Evolutionary conservation across 2,329 filamentous ascomycete species (phyloP).

Genomic region (Beauveria sp.): DNA sequence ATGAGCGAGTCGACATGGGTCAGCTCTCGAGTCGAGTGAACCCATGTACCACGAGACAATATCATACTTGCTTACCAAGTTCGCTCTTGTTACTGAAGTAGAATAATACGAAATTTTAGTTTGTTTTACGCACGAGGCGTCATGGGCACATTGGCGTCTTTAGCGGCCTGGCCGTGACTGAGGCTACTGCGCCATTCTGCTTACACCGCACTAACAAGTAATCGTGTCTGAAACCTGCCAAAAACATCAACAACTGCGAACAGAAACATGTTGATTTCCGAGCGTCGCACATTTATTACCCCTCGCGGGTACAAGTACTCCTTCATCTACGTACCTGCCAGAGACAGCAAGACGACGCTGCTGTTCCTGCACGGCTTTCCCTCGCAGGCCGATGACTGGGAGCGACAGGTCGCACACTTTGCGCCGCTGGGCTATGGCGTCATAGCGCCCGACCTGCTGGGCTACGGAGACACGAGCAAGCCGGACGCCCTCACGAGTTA

Average conservation of each 20-base stretch:
- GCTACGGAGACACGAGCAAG: constrained; percentile 29
- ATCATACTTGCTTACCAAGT: not conserved
- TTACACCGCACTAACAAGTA: not conserved
- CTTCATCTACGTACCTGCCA: constrained; percentile 21
- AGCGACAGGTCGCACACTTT: constrained; percentile 29
- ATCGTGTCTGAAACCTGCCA: not conserved
- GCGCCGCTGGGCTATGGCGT: constrained; percentile 31
- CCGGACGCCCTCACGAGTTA: constrained; percentile 23
- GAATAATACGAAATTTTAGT: too few relatives aligned
- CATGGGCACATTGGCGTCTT: not conserved
- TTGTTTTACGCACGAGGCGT: too few relatives aligned
- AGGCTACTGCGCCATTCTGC: not conserved
- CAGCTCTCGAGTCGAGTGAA: too few relatives aligned
- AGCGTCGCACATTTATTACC: constrained; percentile 14
- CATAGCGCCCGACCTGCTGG: constrained; percentile 33
- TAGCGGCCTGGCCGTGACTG: not conserved
- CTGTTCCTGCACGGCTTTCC: constrained; percentile 43
- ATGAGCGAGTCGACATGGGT: too few relatives aligned
- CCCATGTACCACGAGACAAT: too few relatives aligned
- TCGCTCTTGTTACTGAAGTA: not conserved
- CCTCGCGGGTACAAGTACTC: constrained; percentile 20
- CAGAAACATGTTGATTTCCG: not conserved
- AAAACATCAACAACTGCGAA: not conserved
- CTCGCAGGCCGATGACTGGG: constrained; percentile 37
- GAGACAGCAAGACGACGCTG: constrained; percentile 24